These are phyloP conservation scores for Stenocarpella maydis DNA, from an alignment of 2,329 filamentous ascomycete genomes.

Conservation along the genomic window DNA sequence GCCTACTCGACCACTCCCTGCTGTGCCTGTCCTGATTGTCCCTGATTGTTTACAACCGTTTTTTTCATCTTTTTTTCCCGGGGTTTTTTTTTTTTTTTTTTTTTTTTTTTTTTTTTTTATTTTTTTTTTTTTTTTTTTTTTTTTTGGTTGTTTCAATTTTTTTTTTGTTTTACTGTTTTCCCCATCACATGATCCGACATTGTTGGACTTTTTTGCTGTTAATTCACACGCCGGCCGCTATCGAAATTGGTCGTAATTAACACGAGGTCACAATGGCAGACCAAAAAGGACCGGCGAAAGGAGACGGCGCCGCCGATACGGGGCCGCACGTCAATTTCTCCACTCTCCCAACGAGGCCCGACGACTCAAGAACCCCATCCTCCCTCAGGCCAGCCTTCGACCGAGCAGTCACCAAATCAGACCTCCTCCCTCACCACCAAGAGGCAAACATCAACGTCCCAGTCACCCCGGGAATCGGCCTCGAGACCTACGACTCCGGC, in stretches of 20 bases:
- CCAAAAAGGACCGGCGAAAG: slow-evolving; percentile 31
- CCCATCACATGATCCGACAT: no score
- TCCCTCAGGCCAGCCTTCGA: slow-evolving; percentile 29
- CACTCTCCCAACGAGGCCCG: slow-evolving; percentile 29
- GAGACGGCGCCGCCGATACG: slow-evolving; percentile 32
- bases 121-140: no score
- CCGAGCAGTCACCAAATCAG: slow-evolving; percentile 36
- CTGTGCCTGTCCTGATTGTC: background rate
- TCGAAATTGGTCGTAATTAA: slow-evolving; percentile 26
- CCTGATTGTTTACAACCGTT: background rate
- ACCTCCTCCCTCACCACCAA: slow-evolving; percentile 47
- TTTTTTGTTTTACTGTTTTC: no score
- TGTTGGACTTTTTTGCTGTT: no score
- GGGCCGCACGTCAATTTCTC: slow-evolving; percentile 35
- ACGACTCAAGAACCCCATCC: slow-evolving; percentile 23
- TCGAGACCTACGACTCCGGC: slow-evolving; percentile 43
- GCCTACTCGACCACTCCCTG: background rate
- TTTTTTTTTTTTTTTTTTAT: no score
- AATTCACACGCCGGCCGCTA: background rate
- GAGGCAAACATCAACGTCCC: slow-evolving; percentile 46
- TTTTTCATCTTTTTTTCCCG: no score
- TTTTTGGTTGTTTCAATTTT: no score
- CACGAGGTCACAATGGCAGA: slow-evolving; percentile 34
- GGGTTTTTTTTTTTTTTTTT: no score
- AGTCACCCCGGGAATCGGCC: slow-evolving; percentile 51